Base-by-base conservation (phyloP, 2,329 filamentous ascomycete genomes). In the Alternaria tenuissima region DNA sequence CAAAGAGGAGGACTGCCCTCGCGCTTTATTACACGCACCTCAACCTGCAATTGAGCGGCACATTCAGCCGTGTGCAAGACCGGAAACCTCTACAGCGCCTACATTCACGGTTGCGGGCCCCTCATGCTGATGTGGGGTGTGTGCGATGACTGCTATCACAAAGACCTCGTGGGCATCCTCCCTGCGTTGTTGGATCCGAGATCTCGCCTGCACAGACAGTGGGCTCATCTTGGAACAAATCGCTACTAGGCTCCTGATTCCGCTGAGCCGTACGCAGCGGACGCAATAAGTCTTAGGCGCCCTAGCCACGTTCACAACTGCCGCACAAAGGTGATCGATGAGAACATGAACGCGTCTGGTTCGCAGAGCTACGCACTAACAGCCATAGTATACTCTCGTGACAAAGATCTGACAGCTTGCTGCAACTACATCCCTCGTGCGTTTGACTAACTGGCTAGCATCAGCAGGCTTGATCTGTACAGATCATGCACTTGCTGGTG, bases 101-200 rank as follows among this genome's bases (percentile, higher is more conserved):
- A 49, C 28, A 52, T 48, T 46, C 30, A 22, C 46, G 20, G 34
- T 41, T 34, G 57, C 43, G 54, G 52, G 44, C 42, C 51, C 36
- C 38, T 43, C 43, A 36, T 26, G 39, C 24, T 16, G 7, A 61
- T 65, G 57, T 63, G 61, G 63, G 49, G 36, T 59, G 30, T 54
- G 36, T 34, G 34, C 28, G 39, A 42, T 34, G 22, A 28, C 47
- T 26, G 32, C 49, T 52, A 49, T 54, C 55, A 43, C 46, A 47
- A 28, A 54, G 47, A 26, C 39, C 48, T 60, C 38, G 49, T 49
- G 38, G 44, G 30, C 38, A 32, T 34, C n/a, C 36, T 38, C 61
- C 57, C 57, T 55, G 61, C 55, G 38, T 59, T 59, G 47, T 36
- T 43, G 55, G 47, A 54, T 53, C 49, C 14, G 41, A 39, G 24